A percentile compares a stretch with the other conserved stretches of the same genome.
These are phyloP conservation scores for Euptelea pleiosperma DNA, from an alignment of 164 flowering plant species.

Conservation along the genomic window DNA sequence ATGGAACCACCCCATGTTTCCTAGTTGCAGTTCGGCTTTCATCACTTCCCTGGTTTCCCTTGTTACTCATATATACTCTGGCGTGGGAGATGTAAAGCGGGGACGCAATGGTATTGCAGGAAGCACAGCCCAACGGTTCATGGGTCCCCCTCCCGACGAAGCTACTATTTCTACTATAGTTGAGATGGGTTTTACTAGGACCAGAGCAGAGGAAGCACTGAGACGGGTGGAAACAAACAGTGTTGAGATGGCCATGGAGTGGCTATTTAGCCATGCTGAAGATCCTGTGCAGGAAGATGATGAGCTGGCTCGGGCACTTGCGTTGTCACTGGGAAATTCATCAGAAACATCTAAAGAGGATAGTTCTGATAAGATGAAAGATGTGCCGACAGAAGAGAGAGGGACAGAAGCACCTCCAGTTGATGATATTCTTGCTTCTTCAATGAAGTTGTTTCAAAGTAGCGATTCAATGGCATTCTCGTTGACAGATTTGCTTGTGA, in stretches of 20 bases:
- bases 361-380: conserved; percentile 48
- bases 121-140: conserved; percentile 44
- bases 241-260: conserved; percentile 98
- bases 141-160: conserved; percentile 88
- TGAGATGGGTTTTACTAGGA: conserved; percentile 93
- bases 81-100: conserved; percentile 72
- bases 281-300: conserved; percentile 96
- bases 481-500: conserved; percentile 75
- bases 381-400: conserved; percentile 45
- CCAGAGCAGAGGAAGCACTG: conserved; percentile 91
- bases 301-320: conserved; percentile 94
- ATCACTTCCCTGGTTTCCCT: conserved; percentile 63
- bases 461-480: conserved; percentile 71
- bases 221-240: conserved; percentile 78
- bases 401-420: conserved; percentile 62
- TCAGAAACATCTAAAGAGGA: conserved; percentile 70
- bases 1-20: conserved; percentile 87
- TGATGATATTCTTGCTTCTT: conserved; percentile 72
- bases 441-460: conserved; percentile 70
- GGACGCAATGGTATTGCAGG: conserved; percentile 50
- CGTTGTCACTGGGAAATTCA: conserved; percentile 79
- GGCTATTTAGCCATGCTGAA: conserved; percentile 86
- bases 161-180: conserved; percentile 75
- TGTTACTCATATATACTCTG: conserved; percentile 71
- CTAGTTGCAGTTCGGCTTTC: conserved; percentile 56